Evolutionary conservation across 495 filamentous ascomycete genomes (phyloP).

Genomic region (Podospora comata): DNA sequence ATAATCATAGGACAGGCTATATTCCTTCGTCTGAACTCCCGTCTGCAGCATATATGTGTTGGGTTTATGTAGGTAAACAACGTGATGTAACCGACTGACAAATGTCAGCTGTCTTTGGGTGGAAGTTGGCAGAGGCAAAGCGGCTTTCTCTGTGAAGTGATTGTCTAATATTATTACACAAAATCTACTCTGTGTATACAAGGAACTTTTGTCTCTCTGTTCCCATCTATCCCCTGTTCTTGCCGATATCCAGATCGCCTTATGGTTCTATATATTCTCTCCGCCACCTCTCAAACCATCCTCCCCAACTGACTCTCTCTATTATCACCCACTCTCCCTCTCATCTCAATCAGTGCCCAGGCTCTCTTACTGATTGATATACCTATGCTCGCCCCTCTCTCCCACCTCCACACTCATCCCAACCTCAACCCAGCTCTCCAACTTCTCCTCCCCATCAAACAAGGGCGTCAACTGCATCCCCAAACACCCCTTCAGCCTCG

Average conservation of each 20-base stretch:
- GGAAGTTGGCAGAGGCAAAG: too few relatives aligned
- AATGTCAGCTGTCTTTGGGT: too few relatives aligned
- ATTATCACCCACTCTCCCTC: neutral
- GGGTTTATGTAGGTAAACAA: too few relatives aligned
- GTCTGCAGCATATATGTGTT: too few relatives aligned
- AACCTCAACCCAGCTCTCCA: constrained; percentile 44
- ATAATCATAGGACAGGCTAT: too few relatives aligned
- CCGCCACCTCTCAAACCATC: neutral
- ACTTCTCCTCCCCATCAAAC: constrained; percentile 33
- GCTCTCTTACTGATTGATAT: constrained; percentile 34
- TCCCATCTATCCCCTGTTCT: neutral
- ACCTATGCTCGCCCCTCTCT: constrained; percentile 39
- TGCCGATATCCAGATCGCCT: neutral
- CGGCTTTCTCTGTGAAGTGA: neutral
- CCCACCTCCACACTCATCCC: constrained; percentile 44
- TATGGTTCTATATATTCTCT: neutral
- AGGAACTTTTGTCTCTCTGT: neutral
- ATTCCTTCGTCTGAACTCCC: too few relatives aligned
- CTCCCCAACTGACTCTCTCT: neutral
- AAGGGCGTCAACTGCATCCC: constrained; percentile 81
- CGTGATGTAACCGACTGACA: too few relatives aligned
- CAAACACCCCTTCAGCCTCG: constrained; percentile 65
- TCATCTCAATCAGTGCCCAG: neutral
- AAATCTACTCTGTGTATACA: neutral
- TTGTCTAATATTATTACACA: neutral